A percentile compares a stretch with the other conserved stretches of the same genome.
These are phyloP conservation scores for Camptophora hylomeconis DNA, from an alignment of 2,329 filamentous ascomycete species.

Conservation along the genomic window DNA sequence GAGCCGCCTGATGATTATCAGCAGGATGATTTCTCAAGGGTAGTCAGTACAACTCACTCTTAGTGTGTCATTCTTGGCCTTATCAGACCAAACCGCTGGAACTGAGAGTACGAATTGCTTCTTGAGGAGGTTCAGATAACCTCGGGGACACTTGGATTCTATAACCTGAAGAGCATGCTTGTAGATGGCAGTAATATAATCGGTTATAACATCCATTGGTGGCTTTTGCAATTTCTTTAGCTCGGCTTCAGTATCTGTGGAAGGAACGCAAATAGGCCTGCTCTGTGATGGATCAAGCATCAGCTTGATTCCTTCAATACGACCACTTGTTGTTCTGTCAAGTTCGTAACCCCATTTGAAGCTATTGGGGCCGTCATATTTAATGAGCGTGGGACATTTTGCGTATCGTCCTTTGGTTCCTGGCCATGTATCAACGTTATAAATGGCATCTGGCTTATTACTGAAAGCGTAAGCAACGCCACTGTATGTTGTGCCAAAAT, in stretches of 20 bases:
- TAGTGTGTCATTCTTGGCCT: too few relatives aligned
- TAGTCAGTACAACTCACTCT: slow-evolving; percentile 6
- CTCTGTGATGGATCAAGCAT: slow-evolving; percentile 10
- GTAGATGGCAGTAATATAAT: slow-evolving; percentile 18
- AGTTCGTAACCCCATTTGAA: slow-evolving; percentile 16
- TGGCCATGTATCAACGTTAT: slow-evolving; percentile 19
- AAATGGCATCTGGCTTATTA: slow-evolving; percentile 14
- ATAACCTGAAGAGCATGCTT: slow-evolving; percentile 12
- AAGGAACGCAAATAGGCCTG: slow-evolving; percentile 10
- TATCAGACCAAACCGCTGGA: slow-evolving; percentile 21
- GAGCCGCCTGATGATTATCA: slow-evolving; percentile 13
- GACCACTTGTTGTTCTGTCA: slow-evolving; percentile 9
- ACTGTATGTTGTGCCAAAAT: slow-evolving; percentile 18
- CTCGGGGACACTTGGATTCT: slow-evolving; percentile 6
- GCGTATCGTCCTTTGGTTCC: slow-evolving; percentile 16
- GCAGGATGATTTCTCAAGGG: slow-evolving; percentile 3
- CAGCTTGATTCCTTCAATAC: slow-evolving; percentile 18
- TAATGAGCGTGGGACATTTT: slow-evolving; percentile 1
- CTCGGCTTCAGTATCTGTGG: slow-evolving; percentile 9
- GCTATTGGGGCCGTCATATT: neutral
- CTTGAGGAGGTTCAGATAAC: slow-evolving; percentile 12
- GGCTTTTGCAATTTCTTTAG: slow-evolving; percentile 16
- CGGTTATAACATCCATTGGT: slow-evolving; percentile 13
- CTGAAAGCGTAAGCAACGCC: slow-evolving; percentile 16
- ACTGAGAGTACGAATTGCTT: slow-evolving; percentile 20